phyloP scores from a whole-genome alignment of 257 asterid species.

The Solanum gracilifrons region DNA sequence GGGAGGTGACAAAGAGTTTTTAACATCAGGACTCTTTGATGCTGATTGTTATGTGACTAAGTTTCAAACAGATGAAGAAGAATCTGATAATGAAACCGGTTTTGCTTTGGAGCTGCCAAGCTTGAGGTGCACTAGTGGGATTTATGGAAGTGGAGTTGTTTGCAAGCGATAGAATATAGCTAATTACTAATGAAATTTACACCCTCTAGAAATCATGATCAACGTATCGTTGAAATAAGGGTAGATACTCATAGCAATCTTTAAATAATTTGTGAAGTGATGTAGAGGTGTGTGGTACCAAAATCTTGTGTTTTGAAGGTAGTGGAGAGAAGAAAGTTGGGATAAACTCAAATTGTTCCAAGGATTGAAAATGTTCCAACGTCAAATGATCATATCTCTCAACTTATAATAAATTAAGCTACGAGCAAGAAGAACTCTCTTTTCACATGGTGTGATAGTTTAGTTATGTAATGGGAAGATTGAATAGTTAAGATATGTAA shows the following conservation, averaged over 20 bases:
- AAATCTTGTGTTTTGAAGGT: neutral
- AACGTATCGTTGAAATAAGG: neutral
- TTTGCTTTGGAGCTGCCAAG: neutral
- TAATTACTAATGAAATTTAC: neutral
- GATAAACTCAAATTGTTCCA: neutral
- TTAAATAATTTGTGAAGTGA: neutral
- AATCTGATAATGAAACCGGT: neutral
- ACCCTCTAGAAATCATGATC: neutral
- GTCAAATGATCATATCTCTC: neutral
- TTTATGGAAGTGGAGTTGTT: neutral
- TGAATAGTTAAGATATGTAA: neutral
- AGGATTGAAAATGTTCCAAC: neutral
- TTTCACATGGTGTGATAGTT: neutral
- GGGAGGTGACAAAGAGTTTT: constrained; percentile 1
- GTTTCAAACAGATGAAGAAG: neutral
- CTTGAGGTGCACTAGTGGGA: constrained; percentile 1
- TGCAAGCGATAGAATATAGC: neutral
- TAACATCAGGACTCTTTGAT: neutral
- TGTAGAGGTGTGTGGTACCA: neutral
- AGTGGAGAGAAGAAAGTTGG: neutral
- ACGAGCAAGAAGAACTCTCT: neutral
- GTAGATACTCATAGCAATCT: neutral
- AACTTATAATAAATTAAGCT: too few relatives aligned
- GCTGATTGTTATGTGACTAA: constrained; percentile 3
- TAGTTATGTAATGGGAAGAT: neutral